Percentiles rank a stretch among this genome's conserved stretches.
Evolutionary conservation across 2,329 filamentous ascomycete species (phyloP).

Genomic region (Talaromyces sp.): DNA sequence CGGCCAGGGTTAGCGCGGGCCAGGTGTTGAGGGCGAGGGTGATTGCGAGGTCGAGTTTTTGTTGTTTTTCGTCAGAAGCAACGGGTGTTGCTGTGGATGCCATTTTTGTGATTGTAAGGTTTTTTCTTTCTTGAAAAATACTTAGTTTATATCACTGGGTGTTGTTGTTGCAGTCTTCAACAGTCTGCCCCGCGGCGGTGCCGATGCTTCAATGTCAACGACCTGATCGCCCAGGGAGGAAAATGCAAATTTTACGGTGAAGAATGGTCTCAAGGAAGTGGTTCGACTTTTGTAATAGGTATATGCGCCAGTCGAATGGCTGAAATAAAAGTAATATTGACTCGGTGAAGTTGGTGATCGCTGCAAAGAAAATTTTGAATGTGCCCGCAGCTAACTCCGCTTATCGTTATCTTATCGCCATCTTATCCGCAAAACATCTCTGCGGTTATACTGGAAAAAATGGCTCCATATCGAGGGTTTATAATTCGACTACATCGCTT

Average conservation of each 20-base stretch:
- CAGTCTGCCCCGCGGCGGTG: neutral
- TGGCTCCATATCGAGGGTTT: too few species aligned
- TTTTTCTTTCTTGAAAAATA: neutral
- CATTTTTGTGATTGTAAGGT: constrained; percentile 1
- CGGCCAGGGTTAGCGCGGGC: constrained; percentile 82
- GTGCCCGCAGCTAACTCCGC: constrained; percentile 5
- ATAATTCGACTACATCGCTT: too few species aligned
- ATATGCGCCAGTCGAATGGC: neutral
- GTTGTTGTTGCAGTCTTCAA: neutral
- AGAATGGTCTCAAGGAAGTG: too few species aligned
- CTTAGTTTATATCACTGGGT: neutral
- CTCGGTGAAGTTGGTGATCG: neutral
- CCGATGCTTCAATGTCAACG: neutral
- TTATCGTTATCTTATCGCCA: constrained; percentile 19
- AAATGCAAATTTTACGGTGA: too few species aligned
- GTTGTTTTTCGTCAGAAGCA: neutral
- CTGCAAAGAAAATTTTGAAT: constrained; percentile 6
- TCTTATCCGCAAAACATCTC: neutral
- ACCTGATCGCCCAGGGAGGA: too few species aligned
- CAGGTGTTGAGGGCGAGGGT: constrained; percentile 82
- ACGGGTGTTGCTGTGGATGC: neutral
- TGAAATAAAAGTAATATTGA: neutral
- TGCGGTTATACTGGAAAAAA: too few species aligned
- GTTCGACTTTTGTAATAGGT: neutral
- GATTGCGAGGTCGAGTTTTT: constrained; percentile 78